Evolutionary conservation across 495 filamentous ascomycete species (phyloP).

Genomic region (Bombardia bombarda): DNA sequence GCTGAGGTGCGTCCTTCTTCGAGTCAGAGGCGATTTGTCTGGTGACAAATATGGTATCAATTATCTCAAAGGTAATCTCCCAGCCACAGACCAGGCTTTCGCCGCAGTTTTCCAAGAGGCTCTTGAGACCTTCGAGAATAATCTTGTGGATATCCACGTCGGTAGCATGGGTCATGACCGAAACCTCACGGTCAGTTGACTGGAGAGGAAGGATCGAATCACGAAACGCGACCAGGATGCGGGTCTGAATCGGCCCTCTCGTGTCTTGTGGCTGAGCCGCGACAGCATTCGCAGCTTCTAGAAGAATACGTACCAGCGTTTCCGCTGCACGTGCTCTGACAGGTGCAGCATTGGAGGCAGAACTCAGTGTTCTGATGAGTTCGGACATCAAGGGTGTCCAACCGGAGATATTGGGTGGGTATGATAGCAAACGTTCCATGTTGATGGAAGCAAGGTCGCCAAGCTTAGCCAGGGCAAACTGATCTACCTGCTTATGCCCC

Average conservation of each 20-base stretch:
- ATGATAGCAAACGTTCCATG: constrained; percentile 60
- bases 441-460: constrained; percentile 73
- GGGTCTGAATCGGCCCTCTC: constrained; percentile 52
- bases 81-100: constrained; percentile 76
- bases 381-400: constrained; percentile 68
- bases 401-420: constrained; percentile 54
- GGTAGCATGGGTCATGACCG: constrained; percentile 45
- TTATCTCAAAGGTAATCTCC: constrained; percentile 76
- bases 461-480: constrained; percentile 77
- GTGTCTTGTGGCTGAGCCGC: constrained; percentile 39
- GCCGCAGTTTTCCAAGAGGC: constrained; percentile 80
- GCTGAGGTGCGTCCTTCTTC: constrained; percentile 14
- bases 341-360: constrained; percentile 41
- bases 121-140: constrained; percentile 71
- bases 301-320: constrained; percentile 64
- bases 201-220: constrained; percentile 42
- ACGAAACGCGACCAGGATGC: constrained; percentile 62
- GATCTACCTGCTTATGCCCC: constrained; percentile 53
- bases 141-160: constrained; percentile 79
- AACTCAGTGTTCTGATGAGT: constrained; percentile 58
- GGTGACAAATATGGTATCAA: constrained; percentile 69
- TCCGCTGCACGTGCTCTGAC: constrained; percentile 66
- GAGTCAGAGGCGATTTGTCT: constrained; percentile 18
- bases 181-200: constrained; percentile 33
- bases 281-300: constrained; percentile 51